phyloP scores from a whole-genome alignment of 2,329 filamentous ascomycete species.

The Myriosclerotinia scirpicola region DNA sequence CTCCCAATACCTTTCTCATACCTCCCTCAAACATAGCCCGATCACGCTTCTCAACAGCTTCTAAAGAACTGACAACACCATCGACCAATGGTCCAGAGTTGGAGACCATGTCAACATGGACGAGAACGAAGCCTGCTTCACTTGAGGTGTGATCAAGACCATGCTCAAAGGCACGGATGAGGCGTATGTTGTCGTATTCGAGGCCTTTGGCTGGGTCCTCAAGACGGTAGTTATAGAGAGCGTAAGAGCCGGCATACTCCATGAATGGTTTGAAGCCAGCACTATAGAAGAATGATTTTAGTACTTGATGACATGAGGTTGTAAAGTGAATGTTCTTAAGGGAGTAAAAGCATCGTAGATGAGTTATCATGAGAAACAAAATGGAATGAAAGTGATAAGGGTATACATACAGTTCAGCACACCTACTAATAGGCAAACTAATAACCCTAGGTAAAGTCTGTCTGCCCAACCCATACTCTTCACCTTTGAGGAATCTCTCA shows the following conservation, averaged over 20 bases:
- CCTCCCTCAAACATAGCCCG: slow-evolving; percentile 64
- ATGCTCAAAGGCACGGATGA: slow-evolving; percentile 88
- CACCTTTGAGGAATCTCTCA: slow-evolving; percentile 66
- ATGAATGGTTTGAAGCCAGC: slow-evolving; percentile 86
- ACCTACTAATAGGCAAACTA: slow-evolving; percentile 77
- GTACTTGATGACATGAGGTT: neutral
- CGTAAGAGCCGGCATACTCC: slow-evolving; percentile 74
- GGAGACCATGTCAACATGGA: slow-evolving; percentile 93
- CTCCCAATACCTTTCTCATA: slow-evolving; percentile 59
- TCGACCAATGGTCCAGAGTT: slow-evolving; percentile 77
- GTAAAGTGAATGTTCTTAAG: slow-evolving; percentile 11
- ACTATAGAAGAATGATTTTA: slow-evolving; percentile 38
- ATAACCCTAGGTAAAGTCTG: slow-evolving; percentile 72
- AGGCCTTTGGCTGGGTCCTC: slow-evolving; percentile 57
- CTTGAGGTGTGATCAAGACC: slow-evolving; percentile 84
- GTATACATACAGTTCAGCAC: slow-evolving; percentile 77
- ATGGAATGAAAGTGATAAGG: neutral
- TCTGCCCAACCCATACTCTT: slow-evolving; percentile 75
- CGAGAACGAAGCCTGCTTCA: slow-evolving; percentile 93
- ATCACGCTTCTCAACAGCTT: slow-evolving; percentile 50
- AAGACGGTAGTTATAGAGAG: slow-evolving; percentile 66
- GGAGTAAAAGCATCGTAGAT: neutral
- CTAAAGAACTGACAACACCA: slow-evolving; percentile 67
- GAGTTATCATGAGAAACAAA: neutral
- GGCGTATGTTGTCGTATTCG: slow-evolving; percentile 68